Evolutionary conservation across 805 yeast genomes (phyloP).

Genomic region (Cyberlindnera sargentensis): DNA sequence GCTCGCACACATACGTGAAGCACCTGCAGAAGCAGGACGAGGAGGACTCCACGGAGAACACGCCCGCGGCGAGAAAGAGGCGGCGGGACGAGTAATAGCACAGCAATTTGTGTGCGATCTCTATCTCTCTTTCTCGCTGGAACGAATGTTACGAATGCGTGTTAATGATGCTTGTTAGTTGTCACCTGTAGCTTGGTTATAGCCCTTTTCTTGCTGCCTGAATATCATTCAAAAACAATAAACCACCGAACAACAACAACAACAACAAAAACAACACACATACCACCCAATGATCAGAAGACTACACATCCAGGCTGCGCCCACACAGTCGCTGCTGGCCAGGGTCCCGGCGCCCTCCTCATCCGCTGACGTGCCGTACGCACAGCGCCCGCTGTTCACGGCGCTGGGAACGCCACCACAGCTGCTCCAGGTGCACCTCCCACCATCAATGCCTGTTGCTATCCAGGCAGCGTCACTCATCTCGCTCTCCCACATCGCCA

Average conservation of each 20-base stretch:
- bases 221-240: background rate
- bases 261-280: background rate
- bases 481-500: constrained; percentile 26
- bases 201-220: too few relatives aligned
- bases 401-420: constrained; percentile 44
- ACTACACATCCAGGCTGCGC: constrained; percentile 13
- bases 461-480: constrained; percentile 43
- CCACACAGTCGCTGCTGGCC: constrained; percentile 6
- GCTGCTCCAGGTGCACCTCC: constrained; percentile 41
- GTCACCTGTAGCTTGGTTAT: too few relatives aligned
- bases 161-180: too few relatives aligned
- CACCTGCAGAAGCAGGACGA: constrained; percentile 45
- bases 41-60: constrained; percentile 19
- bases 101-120: too few relatives aligned
- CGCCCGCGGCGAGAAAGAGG: constrained; percentile 14
- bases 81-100: constrained; percentile 10
- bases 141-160: too few relatives aligned
- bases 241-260: background rate
- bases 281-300: background rate
- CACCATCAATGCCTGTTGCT: constrained; percentile 52
- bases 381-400: constrained; percentile 12
- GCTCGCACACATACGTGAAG: constrained; percentile 63
- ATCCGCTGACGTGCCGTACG: constrained; percentile 2
- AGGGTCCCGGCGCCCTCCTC: background rate
- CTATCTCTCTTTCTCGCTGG: too few relatives aligned